phyloP scores from a whole-genome alignment of 2,329 filamentous ascomycete genomes.

The Magnaporthiopsis incrustans region DNA sequence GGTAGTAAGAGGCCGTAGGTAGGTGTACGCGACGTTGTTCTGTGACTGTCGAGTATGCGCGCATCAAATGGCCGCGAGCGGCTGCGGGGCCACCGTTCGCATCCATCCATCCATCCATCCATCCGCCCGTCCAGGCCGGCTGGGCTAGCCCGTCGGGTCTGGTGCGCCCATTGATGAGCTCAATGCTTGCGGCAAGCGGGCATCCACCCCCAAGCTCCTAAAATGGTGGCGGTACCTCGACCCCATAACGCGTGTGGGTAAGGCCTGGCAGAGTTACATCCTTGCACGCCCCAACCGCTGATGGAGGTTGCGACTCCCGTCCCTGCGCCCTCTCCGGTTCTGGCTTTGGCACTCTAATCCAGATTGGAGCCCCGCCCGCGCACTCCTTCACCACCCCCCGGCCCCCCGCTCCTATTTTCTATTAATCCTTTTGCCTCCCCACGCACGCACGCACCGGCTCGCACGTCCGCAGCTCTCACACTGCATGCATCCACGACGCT shows the following conservation, averaged over 20 bases:
- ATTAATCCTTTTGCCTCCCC: background rate
- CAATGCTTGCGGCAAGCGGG: background rate
- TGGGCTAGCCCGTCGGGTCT: background rate
- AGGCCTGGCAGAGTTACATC: background rate
- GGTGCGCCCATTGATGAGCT: background rate
- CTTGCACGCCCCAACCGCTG: background rate
- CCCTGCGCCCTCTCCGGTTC: background rate
- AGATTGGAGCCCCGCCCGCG: background rate
- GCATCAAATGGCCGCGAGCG: background rate
- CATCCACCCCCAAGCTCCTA: background rate
- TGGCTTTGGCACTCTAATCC: background rate
- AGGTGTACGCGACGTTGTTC: background rate
- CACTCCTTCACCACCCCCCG: background rate
- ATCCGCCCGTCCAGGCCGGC: background rate
- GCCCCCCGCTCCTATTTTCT: background rate
- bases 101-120: too few species aligned
- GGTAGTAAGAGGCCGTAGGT: too few species aligned
- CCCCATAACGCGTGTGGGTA: background rate
- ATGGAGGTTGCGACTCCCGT: background rate
- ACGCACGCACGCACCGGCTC: background rate
- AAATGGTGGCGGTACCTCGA: background rate
- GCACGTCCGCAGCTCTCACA: background rate
- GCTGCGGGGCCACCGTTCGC: background rate
- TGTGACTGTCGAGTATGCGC: background rate
- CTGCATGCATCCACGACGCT: background rate